phyloP scores from a whole-genome alignment of 2,329 filamentous ascomycete genomes.

The Fusarium gaditjirri region DNA sequence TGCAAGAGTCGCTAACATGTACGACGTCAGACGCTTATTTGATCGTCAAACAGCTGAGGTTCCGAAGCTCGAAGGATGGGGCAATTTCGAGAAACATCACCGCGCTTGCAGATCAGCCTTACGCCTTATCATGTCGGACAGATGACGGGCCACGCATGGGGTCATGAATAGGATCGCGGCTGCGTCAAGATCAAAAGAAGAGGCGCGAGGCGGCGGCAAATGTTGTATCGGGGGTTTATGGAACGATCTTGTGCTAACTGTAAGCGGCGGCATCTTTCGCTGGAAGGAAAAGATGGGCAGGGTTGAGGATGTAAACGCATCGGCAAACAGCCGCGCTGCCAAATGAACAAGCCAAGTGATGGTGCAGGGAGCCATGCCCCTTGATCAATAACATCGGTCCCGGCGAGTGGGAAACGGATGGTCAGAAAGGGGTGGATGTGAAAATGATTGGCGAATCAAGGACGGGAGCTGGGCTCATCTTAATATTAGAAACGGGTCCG shows the following conservation, averaged over 20 bases:
- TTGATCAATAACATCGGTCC: neutral
- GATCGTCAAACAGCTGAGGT: conserved; percentile 20
- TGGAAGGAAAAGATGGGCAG: neutral
- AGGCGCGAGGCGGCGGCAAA: conserved; percentile 29
- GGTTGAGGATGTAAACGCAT: conserved; percentile 4
- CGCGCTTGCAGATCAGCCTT: conserved; percentile 39
- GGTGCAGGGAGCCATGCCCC: conserved; percentile 4
- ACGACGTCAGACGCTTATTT: conserved; percentile 34
- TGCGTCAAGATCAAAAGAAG: conserved; percentile 21
- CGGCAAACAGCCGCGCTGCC: conserved; percentile 30
- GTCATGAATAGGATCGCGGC: conserved; percentile 28
- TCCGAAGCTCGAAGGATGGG: conserved; percentile 24
- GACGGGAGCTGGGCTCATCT: conserved; percentile 15
- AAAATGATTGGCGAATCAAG: conserved; percentile 24
- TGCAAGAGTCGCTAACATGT: conserved; percentile 7
- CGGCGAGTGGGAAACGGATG: conserved; percentile 3
- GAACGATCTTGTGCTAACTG: conserved; percentile 30
- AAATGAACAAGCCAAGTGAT: conserved; percentile 11
- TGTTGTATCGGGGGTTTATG: neutral
- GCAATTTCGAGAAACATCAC: conserved; percentile 23
- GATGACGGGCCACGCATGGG: conserved; percentile 28
- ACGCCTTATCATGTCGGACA: conserved; percentile 23
- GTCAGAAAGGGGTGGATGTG: conserved; percentile 4
- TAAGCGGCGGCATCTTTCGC: conserved; percentile 39
- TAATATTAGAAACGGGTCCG: conserved; percentile 28